Conservation (phyloP, 1,284 basidiomycete species). For the Irpex sp. region DNA sequence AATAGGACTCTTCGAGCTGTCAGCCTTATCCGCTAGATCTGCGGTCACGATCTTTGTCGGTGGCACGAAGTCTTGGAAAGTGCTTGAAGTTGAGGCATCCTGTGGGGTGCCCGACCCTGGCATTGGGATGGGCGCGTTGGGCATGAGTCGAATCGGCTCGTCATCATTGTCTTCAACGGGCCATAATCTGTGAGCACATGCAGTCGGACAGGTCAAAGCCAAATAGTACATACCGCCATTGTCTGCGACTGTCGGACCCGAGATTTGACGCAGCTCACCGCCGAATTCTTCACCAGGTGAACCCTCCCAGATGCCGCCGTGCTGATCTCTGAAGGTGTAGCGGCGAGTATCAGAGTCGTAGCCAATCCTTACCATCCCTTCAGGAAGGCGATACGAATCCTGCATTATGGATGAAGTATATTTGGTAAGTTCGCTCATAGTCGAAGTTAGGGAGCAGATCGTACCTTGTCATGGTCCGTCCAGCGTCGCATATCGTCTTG, state of each 20-base stretch:
- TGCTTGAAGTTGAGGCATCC: too few relatives aligned
- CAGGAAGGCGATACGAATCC: conserved; percentile 49
- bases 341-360: conserved; percentile 50
- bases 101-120: background rate
- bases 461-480: conserved; percentile 1
- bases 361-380: conserved; percentile 45
- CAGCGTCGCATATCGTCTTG: conserved; percentile 8
- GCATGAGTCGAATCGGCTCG: conserved; percentile 11
- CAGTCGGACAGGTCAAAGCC: background rate
- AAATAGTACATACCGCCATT: background rate
- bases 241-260: background rate
- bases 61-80: too few relatives aligned
- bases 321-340: conserved; percentile 46
- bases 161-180: background rate
- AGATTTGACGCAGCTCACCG: conserved; percentile 6
- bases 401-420: conserved; percentile 17
- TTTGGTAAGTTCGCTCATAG: background rate
- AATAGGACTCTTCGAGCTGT: too few relatives aligned
- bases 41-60: too few relatives aligned
- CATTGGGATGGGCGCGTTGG: background rate
- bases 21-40: too few relatives aligned
- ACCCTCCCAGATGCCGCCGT: conserved; percentile 40
- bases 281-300: conserved; percentile 36
- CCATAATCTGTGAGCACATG: too few relatives aligned
- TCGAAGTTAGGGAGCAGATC: background rate